phyloP scores from a whole-genome alignment of 495 filamentous ascomycete species.

The Astrothelium macrocarpum region DNA sequence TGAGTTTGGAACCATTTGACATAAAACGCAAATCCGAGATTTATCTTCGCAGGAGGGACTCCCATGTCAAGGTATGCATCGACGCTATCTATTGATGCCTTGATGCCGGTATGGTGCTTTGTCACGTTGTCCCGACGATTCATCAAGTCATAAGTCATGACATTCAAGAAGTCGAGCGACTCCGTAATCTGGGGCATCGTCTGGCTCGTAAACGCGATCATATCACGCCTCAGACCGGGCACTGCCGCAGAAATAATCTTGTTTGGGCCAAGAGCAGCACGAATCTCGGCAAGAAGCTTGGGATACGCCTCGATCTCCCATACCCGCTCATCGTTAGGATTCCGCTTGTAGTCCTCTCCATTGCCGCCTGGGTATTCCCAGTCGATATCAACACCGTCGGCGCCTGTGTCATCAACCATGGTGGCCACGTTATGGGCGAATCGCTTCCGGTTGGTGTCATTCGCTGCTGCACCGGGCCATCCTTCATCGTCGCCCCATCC shows the following conservation, averaged over 20 bases:
- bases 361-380: conserved; percentile 80
- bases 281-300: conserved; percentile 49
- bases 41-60: conserved; percentile 46
- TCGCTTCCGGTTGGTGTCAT: conserved; percentile 39
- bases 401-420: conserved; percentile 46
- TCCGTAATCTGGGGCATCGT: conserved; percentile 53
- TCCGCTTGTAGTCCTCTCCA: conserved; percentile 61
- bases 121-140: conserved; percentile 63
- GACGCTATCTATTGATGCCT: conserved; percentile 44
- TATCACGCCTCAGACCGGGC: conserved; percentile 56
- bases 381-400: conserved; percentile 53
- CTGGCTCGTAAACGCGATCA: conserved; percentile 61
- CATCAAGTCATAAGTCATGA: conserved; percentile 75
- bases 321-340: conserved; percentile 51
- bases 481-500: conserved; percentile 63
- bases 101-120: conserved; percentile 55
- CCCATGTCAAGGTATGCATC: conserved; percentile 53
- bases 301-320: conserved; percentile 59
- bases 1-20: conserved; percentile 61
- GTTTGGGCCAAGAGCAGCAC: conserved; percentile 47
- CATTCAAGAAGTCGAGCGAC: conserved; percentile 63
- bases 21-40: conserved; percentile 69
- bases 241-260: conserved; percentile 63
- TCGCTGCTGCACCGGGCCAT: conserved; percentile 49
- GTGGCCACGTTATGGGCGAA: conserved; percentile 57